These are phyloP conservation scores for Tieghemiomyces parasiticus DNA, from an alignment of 192 early-diverging fungal genomes.

Conservation along the genomic window DNA sequence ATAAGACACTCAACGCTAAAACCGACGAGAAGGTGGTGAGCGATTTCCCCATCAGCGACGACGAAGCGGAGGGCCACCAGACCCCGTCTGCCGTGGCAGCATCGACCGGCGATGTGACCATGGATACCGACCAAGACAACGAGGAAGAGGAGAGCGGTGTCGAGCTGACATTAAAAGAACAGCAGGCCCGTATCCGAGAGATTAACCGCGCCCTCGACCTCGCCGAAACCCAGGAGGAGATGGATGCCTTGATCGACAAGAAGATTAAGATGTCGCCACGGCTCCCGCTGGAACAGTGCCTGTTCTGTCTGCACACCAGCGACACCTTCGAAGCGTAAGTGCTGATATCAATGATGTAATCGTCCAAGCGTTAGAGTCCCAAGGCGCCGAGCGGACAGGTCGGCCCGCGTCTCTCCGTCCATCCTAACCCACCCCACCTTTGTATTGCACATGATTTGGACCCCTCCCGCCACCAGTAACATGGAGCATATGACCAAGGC, in stretches of 20 bases:
- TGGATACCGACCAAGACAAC: conserved; percentile 13
- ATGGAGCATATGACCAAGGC: conserved; percentile 81
- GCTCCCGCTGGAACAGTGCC: conserved; percentile 63
- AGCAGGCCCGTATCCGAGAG: conserved; percentile 22
- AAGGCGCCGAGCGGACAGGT: too few species aligned
- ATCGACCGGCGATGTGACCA: neutral
- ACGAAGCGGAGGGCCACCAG: conserved; percentile 14
- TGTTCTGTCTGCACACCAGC: conserved; percentile 73
- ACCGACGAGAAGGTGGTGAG: conserved; percentile 12
- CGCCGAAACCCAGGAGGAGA: conserved; percentile 38
- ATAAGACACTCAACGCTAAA: neutral
- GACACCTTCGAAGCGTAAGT: conserved; percentile 34
- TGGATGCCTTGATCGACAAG: conserved; percentile 62
- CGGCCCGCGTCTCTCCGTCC: too few species aligned
- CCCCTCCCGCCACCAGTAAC: conserved; percentile 23
- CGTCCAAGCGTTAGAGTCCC: too few species aligned
- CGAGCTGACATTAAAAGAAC: neutral
- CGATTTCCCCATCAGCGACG: conserved; percentile 26
- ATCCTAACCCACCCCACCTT: too few species aligned
- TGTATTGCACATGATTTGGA: too few species aligned
- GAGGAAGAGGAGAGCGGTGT: conserved; percentile 14
- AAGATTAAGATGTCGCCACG: conserved; percentile 58
- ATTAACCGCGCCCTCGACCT: conserved; percentile 24
- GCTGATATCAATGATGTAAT: too few species aligned
- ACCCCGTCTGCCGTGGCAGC: neutral